These are phyloP conservation scores for Didymella keratinophila DNA, from an alignment of 2,329 filamentous ascomycete genomes.

Conservation along the genomic window DNA sequence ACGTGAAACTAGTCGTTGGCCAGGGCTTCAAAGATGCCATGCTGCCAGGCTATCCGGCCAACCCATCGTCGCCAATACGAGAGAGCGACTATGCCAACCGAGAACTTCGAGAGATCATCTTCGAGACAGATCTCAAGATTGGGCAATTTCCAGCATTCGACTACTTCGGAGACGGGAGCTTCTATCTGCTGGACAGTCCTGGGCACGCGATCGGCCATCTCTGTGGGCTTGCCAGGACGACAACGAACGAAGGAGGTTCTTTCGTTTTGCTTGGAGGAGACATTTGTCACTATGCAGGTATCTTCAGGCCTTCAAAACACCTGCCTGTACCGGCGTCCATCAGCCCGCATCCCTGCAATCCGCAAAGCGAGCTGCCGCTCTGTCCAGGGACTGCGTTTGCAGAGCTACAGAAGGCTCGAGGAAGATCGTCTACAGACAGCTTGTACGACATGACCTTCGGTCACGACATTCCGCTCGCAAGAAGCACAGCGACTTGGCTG, in stretches of 20 bases:
- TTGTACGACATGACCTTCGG: slow-evolving; percentile 32
- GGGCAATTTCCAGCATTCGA: slow-evolving; percentile 59
- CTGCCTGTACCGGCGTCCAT: slow-evolving; percentile 31
- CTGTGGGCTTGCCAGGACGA: slow-evolving; percentile 59
- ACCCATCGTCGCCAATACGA: slow-evolving; percentile 29
- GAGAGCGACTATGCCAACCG: slow-evolving; percentile 37
- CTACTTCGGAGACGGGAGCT: slow-evolving; percentile 64
- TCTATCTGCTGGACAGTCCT: slow-evolving; percentile 63
- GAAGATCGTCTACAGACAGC: slow-evolving; percentile 15
- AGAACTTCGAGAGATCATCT: slow-evolving; percentile 34
- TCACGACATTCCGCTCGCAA: slow-evolving; percentile 30
- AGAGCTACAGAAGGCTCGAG: slow-evolving; percentile 27
- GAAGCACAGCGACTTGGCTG: slow-evolving; percentile 29
- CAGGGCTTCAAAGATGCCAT: slow-evolving; percentile 59
- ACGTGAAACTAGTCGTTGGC: slow-evolving; percentile 61
- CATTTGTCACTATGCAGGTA: slow-evolving; percentile 37
- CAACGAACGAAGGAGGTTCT: slow-evolving; percentile 15
- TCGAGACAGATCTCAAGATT: slow-evolving; percentile 39
- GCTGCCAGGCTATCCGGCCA: slow-evolving; percentile 58
- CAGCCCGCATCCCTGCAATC: slow-evolving; percentile 27
- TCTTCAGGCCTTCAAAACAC: slow-evolving; percentile 36
- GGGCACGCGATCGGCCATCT: slow-evolving; percentile 62
- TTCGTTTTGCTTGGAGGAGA: slow-evolving; percentile 44
- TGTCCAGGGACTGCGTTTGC: slow-evolving; percentile 31
- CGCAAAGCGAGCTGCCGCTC: slow-evolving; percentile 16